Evolutionary conservation across 179 eudicot genomes (phyloP).

Genomic region (Corrigiola litoralis): DNA sequence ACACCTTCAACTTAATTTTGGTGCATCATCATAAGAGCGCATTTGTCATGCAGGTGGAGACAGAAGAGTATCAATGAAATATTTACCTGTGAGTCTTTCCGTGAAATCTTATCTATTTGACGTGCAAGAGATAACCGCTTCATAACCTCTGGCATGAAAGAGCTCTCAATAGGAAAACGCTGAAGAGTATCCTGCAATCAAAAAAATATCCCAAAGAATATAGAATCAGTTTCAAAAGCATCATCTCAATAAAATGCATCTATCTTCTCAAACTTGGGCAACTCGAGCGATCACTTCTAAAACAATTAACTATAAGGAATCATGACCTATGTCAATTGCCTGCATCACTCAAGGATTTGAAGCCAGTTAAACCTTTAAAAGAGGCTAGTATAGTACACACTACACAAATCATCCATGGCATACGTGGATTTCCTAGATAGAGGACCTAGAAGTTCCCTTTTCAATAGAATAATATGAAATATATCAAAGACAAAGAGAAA

Average conservation of each 20-base stretch:
- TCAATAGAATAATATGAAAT: too few species aligned
- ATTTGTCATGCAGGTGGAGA: constrained; percentile 1
- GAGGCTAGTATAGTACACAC: not conserved
- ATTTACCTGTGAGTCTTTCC: constrained; percentile 76
- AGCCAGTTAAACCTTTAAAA: not conserved
- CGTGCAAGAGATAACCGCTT: constrained; percentile 81
- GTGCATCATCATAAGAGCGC: not conserved
- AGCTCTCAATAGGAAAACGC: constrained; percentile 67
- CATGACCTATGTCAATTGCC: not conserved
- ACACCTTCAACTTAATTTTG: too few species aligned
- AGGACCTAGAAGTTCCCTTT: too few species aligned
- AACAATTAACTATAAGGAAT: not conserved
- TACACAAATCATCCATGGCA: not conserved
- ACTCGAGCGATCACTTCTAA: not conserved
- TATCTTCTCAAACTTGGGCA: not conserved
- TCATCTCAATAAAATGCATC: not conserved
- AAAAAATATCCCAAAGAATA: constrained; percentile 12
- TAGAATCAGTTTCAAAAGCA: not conserved
- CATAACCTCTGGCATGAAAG: constrained; percentile 81
- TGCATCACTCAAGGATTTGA: not conserved
- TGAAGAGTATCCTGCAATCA: constrained; percentile 64
- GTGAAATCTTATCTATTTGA: constrained; percentile 75
- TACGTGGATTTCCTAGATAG: not conserved
- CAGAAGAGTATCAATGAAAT: not conserved
- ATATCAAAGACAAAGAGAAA: too few species aligned